Conservation (phyloP, 345 rosid genomes). For the Abelmoschus esculentus region DNA sequence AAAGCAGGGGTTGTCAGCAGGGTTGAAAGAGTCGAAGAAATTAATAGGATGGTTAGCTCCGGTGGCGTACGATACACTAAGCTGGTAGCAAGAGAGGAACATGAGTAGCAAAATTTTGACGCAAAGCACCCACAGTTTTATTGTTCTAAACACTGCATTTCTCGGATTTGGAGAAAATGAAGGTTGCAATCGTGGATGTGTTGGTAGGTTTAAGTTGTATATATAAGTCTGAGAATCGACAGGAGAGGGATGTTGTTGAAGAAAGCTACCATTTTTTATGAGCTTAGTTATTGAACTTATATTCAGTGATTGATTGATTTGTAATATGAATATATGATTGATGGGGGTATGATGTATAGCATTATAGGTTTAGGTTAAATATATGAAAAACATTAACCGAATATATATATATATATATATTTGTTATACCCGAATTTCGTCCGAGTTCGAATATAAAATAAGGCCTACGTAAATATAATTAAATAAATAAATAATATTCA, state of each 20-base stretch:
- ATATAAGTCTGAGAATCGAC: constrained; percentile 22
- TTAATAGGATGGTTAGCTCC: constrained; percentile 43
- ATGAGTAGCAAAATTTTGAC: constrained; percentile 33
- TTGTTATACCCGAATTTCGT: too few relatives aligned
- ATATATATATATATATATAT: too few relatives aligned
- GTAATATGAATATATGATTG: too few relatives aligned
- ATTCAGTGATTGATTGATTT: not conserved
- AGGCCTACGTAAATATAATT: too few relatives aligned
- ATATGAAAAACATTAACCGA: too few relatives aligned
- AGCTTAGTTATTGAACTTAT: too few relatives aligned
- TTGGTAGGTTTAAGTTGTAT: constrained; percentile 51
- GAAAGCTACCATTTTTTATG: not conserved
- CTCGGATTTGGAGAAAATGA: constrained; percentile 47
- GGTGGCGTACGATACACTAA: constrained; percentile 40
- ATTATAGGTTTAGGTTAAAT: too few relatives aligned
- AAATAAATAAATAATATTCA: too few relatives aligned
- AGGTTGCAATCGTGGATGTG: constrained; percentile 45
- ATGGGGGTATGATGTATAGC: too few relatives aligned
- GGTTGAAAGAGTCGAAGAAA: constrained; percentile 39
- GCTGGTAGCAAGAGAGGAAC: constrained; percentile 45
- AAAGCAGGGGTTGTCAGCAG: constrained; percentile 17
- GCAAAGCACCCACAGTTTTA: constrained; percentile 30
- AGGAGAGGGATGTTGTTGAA: not conserved
- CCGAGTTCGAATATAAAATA: too few relatives aligned
- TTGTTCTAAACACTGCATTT: constrained; percentile 43